phyloP scores from a whole-genome alignment of 2,329 filamentous ascomycete genomes.

The Thielaviopsis punctulata region DNA sequence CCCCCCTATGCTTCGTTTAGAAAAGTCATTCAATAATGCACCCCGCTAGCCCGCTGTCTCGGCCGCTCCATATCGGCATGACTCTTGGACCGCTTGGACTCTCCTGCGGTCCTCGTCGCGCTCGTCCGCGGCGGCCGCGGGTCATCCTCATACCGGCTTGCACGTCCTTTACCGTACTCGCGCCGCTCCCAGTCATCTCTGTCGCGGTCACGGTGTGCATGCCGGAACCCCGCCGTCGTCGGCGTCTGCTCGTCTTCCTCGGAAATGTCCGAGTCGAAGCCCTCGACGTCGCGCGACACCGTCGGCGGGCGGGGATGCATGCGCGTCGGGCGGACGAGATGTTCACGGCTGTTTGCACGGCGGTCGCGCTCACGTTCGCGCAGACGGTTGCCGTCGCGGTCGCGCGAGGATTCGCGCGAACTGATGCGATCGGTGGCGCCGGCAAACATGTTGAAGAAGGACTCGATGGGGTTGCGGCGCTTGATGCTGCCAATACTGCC shows the following conservation, averaged over 20 bases:
- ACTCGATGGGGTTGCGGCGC: not conserved
- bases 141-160: constrained; percentile 1
- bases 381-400: not conserved
- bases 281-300: not conserved
- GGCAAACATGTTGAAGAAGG: constrained; percentile 5
- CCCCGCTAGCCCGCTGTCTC: constrained; percentile 17
- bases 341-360: not conserved
- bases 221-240: not conserved
- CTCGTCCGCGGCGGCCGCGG: not conserved
- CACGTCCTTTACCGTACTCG: constrained; percentile 1
- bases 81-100: constrained; percentile 27
- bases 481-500: not conserved
- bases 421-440: not conserved
- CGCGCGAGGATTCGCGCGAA: constrained; percentile 2
- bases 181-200: constrained; percentile 5
- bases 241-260: constrained; percentile 1
- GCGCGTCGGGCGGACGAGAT: not conserved
- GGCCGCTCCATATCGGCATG: constrained; percentile 31
- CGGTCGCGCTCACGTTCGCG: not conserved
- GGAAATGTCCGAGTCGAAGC: not conserved
- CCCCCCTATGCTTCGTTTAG: no score
- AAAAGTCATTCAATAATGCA: constrained; percentile 4
- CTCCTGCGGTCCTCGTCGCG: not conserved
- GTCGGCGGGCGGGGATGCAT: not conserved
- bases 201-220: constrained; percentile 1